Evolutionary conservation across 306 rosid species (phyloP).

Genomic region (Cyclanthera cordifolia): DNA sequence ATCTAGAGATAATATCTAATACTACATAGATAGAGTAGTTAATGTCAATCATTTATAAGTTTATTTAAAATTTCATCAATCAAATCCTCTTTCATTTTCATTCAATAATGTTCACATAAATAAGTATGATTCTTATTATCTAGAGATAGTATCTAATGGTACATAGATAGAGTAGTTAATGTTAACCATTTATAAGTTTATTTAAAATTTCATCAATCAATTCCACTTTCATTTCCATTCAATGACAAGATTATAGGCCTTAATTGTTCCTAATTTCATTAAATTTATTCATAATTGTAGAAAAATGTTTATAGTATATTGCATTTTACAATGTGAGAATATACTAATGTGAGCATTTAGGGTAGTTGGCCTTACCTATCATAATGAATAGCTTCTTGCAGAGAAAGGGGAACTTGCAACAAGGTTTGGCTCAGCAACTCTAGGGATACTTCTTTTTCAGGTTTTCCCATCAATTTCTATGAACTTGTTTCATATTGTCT

Average conservation of each 20-base stretch:
- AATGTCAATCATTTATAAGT: neutral
- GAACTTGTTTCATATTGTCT: neutral
- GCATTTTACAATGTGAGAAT: conserved; percentile 6
- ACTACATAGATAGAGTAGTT: neutral
- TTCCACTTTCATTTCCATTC: neutral
- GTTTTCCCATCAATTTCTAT: conserved; percentile 24
- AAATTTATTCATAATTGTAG: neutral
- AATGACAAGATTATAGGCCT: neutral
- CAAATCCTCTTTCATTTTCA: neutral
- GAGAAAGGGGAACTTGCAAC: conserved; percentile 99
- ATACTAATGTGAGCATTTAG: conserved; percentile 17
- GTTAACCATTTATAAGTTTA: neutral
- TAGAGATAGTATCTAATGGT: neutral
- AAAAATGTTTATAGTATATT: neutral
- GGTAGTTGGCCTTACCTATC: conserved; percentile 22
- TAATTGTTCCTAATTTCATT: neutral
- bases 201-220: conserved; percentile 1
- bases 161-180: neutral
- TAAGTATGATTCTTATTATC: neutral
- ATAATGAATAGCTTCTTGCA: conserved; percentile 78
- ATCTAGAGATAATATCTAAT: neutral
- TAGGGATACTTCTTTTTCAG: conserved; percentile 95
- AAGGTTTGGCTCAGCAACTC: conserved; percentile 92
- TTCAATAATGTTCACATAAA: neutral
- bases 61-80: neutral